These are phyloP conservation scores for Rhodotorula paludigena DNA, from an alignment of 768 basidiomycete genomes.

Conservation along the genomic window DNA sequence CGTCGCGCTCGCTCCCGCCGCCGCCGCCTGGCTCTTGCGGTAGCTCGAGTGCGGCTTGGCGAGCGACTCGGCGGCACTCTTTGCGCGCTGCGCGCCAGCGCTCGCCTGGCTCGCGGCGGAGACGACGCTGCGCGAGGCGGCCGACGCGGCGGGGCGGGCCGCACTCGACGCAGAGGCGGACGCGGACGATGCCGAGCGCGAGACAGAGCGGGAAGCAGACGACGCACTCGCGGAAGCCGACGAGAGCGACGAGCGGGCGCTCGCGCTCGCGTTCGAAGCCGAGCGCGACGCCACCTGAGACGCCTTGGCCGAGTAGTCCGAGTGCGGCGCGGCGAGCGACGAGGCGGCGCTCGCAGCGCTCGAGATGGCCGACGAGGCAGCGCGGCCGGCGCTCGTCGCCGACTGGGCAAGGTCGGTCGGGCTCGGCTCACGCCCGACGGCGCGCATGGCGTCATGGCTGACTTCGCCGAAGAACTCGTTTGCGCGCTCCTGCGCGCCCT, in stretches of 20 bases:
- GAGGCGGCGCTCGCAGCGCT: not conserved
- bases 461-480: constrained; percentile 23
- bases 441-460: constrained; percentile 6
- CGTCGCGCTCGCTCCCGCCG: not conserved
- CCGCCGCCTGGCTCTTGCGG: constrained; percentile 1
- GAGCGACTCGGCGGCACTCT: not conserved
- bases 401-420: constrained; percentile 11
- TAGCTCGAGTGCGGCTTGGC: constrained; percentile 21
- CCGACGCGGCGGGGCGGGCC: not conserved
- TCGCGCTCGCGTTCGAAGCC: not conserved
- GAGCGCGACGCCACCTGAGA: not conserved
- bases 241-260: not conserved
- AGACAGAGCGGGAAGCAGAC: not conserved
- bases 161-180: not conserved
- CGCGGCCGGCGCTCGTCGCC: constrained; percentile 1
- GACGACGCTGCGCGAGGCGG: not conserved
- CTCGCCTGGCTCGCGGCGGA: not conserved
- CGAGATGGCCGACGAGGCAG: constrained; percentile 4
- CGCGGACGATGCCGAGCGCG: not conserved
- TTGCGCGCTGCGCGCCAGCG: not conserved
- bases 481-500: not conserved
- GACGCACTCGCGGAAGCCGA: not conserved
- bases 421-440: constrained; percentile 7
- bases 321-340: not conserved
- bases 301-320: no score